Conservation (phyloP, 2,329 filamentous ascomycete species). For the Colletotrichum sublineola region DNA sequence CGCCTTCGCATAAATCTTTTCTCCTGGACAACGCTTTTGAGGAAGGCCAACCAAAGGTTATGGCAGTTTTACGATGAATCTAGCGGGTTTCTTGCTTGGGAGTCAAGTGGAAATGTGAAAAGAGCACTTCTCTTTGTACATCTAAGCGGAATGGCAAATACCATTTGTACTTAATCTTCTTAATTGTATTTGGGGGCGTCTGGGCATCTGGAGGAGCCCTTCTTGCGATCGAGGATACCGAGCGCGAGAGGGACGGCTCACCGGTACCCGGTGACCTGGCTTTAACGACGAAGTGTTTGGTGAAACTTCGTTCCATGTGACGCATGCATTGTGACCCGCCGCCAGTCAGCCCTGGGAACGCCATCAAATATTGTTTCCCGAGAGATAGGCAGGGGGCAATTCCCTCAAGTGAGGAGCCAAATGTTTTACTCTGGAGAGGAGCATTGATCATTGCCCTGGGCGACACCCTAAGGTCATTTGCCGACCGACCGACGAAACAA, state of each 20-base stretch:
- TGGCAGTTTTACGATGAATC: constrained; percentile 55
- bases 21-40: constrained; percentile 49
- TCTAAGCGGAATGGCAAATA: constrained; percentile 46
- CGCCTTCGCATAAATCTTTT: constrained; percentile 65
- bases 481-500: not conserved
- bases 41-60: constrained; percentile 57
- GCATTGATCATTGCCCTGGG: not conserved
- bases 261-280: constrained; percentile 27
- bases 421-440: not conserved
- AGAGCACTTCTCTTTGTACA: constrained; percentile 42
- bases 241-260: not conserved
- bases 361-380: not conserved
- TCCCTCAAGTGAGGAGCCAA: constrained; percentile 35
- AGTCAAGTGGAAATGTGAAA: constrained; percentile 51
- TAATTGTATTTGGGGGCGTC: constrained; percentile 55
- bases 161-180: constrained; percentile 62
- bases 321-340: constrained; percentile 5
- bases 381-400: no score
- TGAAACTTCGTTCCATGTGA: constrained; percentile 9
- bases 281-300: constrained; percentile 42
- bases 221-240: constrained; percentile 23
- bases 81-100: constrained; percentile 47
- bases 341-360: not conserved
- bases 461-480: not conserved
- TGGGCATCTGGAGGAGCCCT: not conserved